Base-by-base conservation (phyloP, 257 asterid species). In the Ajuga chamaepitys region DNA sequence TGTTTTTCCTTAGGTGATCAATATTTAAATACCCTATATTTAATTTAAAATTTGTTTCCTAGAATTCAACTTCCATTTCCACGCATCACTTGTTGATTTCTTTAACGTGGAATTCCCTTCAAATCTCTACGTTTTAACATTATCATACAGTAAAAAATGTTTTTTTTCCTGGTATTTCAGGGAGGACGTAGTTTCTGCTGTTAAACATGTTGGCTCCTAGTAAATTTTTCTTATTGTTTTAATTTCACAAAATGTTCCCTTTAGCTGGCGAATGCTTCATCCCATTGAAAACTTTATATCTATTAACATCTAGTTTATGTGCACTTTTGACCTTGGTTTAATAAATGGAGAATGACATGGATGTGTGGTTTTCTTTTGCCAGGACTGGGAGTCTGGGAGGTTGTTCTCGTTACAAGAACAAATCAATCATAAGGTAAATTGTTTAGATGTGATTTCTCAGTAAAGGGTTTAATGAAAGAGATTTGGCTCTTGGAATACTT, bases 321-420 rank as follows among this genome's bases (percentile, higher is more conserved):
- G 68, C 35, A 73, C 58, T 51, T 55, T 61, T 62, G 45, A 53
- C 51, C 37, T 55, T 54, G 20, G 54, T 50, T 48, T 55, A 59
- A 20, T 35, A 16, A 18, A 13, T 62, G 66, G 52, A 48, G 5
- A 70, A 21, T 66, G 51, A 58, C 62, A 57, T 45, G 66, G 64
- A 66, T 68, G 13, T 53, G 11, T 41, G 67, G 18, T 64, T 66
- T 60, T 72, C 52, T 70, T 58, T 68, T 63, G 74, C 74, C 69
- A 93, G 99, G 72, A 86, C 72, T 85, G 91, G 96, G 97, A 80
- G 83, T 66, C 56, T 2, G 93, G 86, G 73, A 82, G 78, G 84
- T 46, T 93, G 82, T 93, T 89, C 75, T 93, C 99, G 38, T 74
- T 93, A 74, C 88, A 93, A 78, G 99, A 89, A 75, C 97, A 93